These are phyloP conservation scores for Cladosporium oxysporum DNA, from an alignment of 2,329 filamentous ascomycete species.

Conservation along the genomic window DNA sequence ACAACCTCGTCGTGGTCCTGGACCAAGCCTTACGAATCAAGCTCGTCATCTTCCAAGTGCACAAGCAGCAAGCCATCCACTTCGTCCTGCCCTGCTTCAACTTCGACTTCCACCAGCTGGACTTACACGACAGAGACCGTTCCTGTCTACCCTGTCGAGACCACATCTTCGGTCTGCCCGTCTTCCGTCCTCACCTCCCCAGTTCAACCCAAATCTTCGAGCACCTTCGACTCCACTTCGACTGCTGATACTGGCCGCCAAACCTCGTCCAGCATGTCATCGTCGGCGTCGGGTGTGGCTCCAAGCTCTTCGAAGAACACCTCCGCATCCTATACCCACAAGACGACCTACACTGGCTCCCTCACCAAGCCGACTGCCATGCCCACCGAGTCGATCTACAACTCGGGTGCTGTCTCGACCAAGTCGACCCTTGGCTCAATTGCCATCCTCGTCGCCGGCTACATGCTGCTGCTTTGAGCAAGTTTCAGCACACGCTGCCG, in stretches of 20 bases:
- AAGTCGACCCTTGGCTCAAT: not conserved
- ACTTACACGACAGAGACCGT: slow-evolving; percentile 12
- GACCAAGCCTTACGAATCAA: slow-evolving; percentile 7
- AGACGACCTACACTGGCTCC: slow-evolving; percentile 2
- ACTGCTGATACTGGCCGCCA: not conserved
- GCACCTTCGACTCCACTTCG: not conserved
- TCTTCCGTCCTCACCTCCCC: not conserved
- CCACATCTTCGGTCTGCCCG: slow-evolving; percentile 4
- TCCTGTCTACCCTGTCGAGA: not conserved
- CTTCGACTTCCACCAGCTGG: slow-evolving; percentile 16
- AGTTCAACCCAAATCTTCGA: not conserved
- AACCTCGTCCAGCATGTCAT: not conserved
- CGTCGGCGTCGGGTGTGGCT: not conserved
- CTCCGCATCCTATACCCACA: slow-evolving; percentile 5
- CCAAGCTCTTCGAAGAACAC: not conserved
- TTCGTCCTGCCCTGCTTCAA: slow-evolving; percentile 9
- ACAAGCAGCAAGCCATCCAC: not conserved
- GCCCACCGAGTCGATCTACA: slow-evolving; percentile 7
- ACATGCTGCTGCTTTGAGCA: slow-evolving; percentile 11
- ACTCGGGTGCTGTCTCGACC: not conserved
- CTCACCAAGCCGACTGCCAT: slow-evolving; percentile 4
- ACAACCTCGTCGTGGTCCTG: not conserved
- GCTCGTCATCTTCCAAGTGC: slow-evolving; percentile 1
- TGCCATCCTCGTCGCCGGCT: slow-evolving; percentile 1
- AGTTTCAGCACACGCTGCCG: not conserved